Conservation (phyloP, 805 yeast genomes). For the Torulaspora gathmanii region DNA sequence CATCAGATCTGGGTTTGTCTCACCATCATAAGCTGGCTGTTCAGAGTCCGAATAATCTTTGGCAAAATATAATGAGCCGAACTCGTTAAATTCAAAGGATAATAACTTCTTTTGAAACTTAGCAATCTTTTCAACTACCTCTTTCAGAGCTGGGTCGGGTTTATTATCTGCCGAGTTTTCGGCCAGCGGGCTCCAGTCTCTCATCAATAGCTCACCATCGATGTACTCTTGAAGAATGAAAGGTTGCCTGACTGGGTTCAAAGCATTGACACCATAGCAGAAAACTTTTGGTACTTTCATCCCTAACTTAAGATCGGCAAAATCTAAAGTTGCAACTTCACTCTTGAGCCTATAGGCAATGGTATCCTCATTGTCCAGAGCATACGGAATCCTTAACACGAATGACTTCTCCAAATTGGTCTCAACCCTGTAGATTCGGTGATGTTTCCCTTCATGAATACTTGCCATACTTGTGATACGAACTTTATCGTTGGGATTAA, state of each 20-base stretch:
- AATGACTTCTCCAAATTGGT: slow-evolving; percentile 54
- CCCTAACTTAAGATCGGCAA: slow-evolving; percentile 57
- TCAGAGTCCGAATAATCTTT: slow-evolving; percentile 52
- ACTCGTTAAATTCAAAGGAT: slow-evolving; percentile 57
- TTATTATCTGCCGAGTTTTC: slow-evolving; percentile 50
- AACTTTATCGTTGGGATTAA: slow-evolving; percentile 42
- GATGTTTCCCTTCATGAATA: slow-evolving; percentile 91
- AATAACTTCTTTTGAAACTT: slow-evolving; percentile 57
- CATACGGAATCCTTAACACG: slow-evolving; percentile 82
- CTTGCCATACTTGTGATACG: slow-evolving; percentile 69
- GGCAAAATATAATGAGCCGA: slow-evolving; percentile 77
- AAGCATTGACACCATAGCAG: slow-evolving; percentile 54
- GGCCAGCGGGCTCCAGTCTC: slow-evolving; percentile 80
- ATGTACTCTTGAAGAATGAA: slow-evolving; percentile 76
- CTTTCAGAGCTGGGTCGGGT: slow-evolving; percentile 45
- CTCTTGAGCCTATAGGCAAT: slow-evolving; percentile 67
- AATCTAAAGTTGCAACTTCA: slow-evolving; percentile 94
- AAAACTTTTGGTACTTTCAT: slow-evolving; percentile 69
- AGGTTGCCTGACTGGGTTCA: slow-evolving; percentile 66
- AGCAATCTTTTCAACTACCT: slow-evolving; percentile 68
- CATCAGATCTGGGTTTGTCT: slow-evolving; percentile 44
- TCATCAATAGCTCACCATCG: slow-evolving; percentile 81
- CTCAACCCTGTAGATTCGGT: slow-evolving; percentile 73
- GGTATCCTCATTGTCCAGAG: slow-evolving; percentile 59
- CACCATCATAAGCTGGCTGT: slow-evolving; percentile 54